phyloP scores from a whole-genome alignment of 2,329 filamentous ascomycete genomes.

The Elsinoe arachidis region DNA sequence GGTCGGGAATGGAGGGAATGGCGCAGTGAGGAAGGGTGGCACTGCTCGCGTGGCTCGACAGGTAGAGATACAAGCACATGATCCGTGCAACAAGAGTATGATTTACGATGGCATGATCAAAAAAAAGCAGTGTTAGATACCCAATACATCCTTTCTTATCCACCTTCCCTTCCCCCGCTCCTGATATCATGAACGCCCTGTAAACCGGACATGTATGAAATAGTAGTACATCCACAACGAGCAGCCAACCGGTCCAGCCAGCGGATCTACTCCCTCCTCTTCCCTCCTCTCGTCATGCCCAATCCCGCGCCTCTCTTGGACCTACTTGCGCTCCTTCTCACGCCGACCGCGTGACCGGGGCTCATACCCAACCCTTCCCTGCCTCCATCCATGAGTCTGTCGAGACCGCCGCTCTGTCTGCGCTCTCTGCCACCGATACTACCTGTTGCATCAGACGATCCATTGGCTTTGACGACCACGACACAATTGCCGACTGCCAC shows the following conservation, averaged over 20 bases:
- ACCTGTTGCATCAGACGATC: neutral
- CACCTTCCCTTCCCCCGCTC: too few species aligned
- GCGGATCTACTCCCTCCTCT: neutral
- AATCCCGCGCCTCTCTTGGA: neutral
- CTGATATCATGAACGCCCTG: too few species aligned
- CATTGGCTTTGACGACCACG: neutral
- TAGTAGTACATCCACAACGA: neutral
- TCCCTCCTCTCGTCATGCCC: neutral
- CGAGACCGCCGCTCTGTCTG: neutral
- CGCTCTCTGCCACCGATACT: neutral
- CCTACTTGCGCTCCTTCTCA: constrained; percentile 5
- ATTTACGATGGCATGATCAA: neutral
- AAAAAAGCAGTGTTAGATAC: neutral
- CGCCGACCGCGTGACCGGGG: neutral
- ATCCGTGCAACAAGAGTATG: neutral
- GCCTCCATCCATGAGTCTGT: neutral
- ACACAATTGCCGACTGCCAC: constrained; percentile 5
- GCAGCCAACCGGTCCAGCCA: neutral
- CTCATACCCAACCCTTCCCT: neutral
- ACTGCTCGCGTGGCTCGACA: too few species aligned
- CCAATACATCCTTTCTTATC: neutral
- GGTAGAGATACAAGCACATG: too few species aligned
- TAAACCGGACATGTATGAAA: too few species aligned
- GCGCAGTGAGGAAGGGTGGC: neutral
- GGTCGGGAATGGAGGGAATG: neutral